Base-by-base conservation (phyloP, 441 rosid species). In the Euphorbia schlechtendalii region DNA sequence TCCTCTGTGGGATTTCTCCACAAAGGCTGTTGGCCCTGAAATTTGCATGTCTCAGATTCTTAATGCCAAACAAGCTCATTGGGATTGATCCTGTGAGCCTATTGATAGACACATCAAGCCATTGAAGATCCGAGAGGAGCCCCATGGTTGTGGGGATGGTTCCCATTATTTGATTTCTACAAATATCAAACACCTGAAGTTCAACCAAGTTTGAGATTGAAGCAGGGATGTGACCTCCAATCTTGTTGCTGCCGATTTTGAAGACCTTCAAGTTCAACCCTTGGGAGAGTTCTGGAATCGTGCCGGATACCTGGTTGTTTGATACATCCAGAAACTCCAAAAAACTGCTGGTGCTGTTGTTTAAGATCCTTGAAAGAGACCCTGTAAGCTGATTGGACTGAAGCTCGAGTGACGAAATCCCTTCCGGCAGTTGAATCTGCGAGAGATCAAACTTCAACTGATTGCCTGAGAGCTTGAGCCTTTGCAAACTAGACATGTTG, bases 1-100 rank as follows among this genome's bases (percentile, higher is more conserved):
- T 86, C 24, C 88, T 89, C 74, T 90, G 99, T n/a, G 99, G 99
- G 58, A 93, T 93, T 78, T 75, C 80, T 63, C 99, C 99, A 40
- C 99, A 93, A 36, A 93, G 77, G 74, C 76, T 80, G 75, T 93
- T 93, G 41, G 88, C 91, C 65, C 96, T 87, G 84, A 93, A 93
- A 75, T 77, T 90, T 55, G 73, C 99, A 81, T 93, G 96, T 63
- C 64, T 80, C 60, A 90, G n/a, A 8, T 72, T 61, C 63, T 67
- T 60, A 63, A 88, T 71, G 36, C 83, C 85, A 76, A 84, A 73
- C 60, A 93, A 81, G 81, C 79, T 88, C 27, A 65, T 72, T 15
- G 99, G 99, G 74, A 93, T 87, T 70, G 69, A 80, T 34, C 99
- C 97, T 9, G 84, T 63, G 68, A 93, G 76, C 34, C 68, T 69